phyloP scores from a whole-genome alignment of 148 eudicot species.

The Beta vulgaris region DNA sequence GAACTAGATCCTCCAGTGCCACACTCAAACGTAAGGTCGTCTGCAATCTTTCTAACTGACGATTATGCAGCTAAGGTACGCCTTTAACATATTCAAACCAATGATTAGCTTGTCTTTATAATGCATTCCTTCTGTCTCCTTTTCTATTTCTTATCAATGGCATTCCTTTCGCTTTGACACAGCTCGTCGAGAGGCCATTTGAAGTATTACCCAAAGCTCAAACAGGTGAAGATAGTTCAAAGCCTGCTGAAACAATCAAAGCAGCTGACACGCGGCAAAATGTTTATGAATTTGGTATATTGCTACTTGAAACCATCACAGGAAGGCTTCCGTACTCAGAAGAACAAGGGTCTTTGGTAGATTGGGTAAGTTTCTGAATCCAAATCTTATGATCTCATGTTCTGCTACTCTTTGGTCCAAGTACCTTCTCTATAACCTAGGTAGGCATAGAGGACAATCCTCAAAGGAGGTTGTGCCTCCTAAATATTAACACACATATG shows the following conservation, averaged over 20 bases:
- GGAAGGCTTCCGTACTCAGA: constrained; percentile 65
- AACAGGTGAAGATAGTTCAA: constrained; percentile 36
- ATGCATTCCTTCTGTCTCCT: constrained; percentile 15
- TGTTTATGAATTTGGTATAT: constrained; percentile 63
- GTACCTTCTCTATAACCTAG: background rate
- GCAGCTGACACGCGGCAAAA: constrained; percentile 51
- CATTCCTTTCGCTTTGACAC: background rate
- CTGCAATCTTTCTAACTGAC: constrained; percentile 60
- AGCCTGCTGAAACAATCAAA: constrained; percentile 35
- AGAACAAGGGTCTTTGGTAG: constrained; percentile 57
- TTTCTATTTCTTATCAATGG: background rate
- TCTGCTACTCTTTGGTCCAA: background rate
- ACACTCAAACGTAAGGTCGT: constrained; percentile 51
- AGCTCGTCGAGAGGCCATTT: constrained; percentile 70
- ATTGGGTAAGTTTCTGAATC: constrained; percentile 54
- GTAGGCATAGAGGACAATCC: background rate
- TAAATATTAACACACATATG: too few species aligned
- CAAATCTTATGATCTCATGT: constrained; percentile 1
- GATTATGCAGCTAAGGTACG: constrained; percentile 97
- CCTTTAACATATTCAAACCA: background rate
- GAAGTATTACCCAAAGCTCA: constrained; percentile 37
- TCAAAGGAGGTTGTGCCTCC: too few species aligned
- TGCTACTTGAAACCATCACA: constrained; percentile 76
- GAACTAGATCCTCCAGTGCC: constrained; percentile 67
- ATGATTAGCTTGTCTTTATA: background rate